Conservation (phyloP, 805 yeast species). For the Sugiyamaella marilandica region DNA sequence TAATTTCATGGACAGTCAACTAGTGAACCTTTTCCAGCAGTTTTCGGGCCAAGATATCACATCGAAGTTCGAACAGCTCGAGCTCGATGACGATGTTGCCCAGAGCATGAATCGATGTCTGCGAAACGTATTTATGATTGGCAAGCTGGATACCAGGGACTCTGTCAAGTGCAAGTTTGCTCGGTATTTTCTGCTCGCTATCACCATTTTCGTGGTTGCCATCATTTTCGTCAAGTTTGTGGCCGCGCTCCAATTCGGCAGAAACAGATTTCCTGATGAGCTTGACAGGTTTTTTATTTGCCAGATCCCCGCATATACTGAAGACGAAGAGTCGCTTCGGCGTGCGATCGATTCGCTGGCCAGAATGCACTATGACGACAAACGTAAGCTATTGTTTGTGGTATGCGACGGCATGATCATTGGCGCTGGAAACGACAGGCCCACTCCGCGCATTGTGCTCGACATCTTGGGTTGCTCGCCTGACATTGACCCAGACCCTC, state of each 20-base stretch:
- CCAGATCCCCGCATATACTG: conserved; percentile 57
- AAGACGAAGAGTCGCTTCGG: conserved; percentile 51
- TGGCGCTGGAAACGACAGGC: conserved; percentile 55
- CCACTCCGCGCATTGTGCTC: conserved; percentile 55
- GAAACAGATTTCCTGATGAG: conserved; percentile 34
- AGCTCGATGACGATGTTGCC: conserved; percentile 22
- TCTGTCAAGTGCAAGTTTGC: conserved; percentile 38
- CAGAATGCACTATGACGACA: conserved; percentile 53
- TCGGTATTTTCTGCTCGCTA: conserved; percentile 38
- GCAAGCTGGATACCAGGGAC: conserved; percentile 37
- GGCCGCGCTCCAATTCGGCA: conserved; percentile 39
- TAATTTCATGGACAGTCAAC: conserved; percentile 30
- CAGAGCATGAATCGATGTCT: conserved; percentile 33
- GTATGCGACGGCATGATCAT: conserved; percentile 59
- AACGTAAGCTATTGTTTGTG: conserved; percentile 52
- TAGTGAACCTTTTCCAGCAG: conserved; percentile 33
- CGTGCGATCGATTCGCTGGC: conserved; percentile 57
- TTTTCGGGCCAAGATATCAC: conserved; percentile 36
- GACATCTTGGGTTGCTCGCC: conserved; percentile 51
- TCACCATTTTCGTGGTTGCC: conserved; percentile 35
- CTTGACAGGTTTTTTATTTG: conserved; percentile 38
- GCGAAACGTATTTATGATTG: conserved; percentile 37
- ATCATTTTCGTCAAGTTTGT: conserved; percentile 36
- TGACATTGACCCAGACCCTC: conserved; percentile 48
- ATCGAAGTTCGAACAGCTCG: conserved; percentile 25